phyloP scores from a whole-genome alignment of 2,329 filamentous ascomycete genomes.

The Grosmannia clavigera region DNA sequence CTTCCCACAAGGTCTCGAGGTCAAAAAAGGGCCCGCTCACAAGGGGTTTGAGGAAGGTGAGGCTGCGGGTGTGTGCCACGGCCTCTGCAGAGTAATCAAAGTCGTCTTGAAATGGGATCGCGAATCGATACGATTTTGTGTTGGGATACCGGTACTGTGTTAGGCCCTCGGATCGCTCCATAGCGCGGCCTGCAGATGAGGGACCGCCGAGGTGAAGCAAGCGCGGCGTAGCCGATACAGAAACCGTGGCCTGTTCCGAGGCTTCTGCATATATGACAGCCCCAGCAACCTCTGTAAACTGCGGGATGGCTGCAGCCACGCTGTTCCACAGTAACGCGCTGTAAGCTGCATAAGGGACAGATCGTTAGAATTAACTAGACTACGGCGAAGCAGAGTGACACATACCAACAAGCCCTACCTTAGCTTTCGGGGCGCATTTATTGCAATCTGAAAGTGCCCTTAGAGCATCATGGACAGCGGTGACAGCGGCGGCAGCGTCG shows the following conservation, averaged over 20 bases:
- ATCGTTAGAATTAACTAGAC: background rate
- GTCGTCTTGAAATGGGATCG: conserved; percentile 2
- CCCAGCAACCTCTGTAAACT: conserved; percentile 6
- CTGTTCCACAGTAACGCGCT: conserved; percentile 14
- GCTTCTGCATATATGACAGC: conserved; percentile 11
- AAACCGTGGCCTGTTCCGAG: background rate
- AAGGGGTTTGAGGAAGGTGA: conserved; percentile 51
- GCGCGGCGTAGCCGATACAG: background rate
- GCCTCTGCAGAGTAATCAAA: conserved; percentile 28
- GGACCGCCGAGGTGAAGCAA: conserved; percentile 3
- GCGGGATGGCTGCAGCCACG: background rate
- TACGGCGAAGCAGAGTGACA: background rate
- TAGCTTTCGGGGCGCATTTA: conserved; percentile 18
- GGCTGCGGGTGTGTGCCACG: conserved; percentile 52
- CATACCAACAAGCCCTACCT: conserved; percentile 25
- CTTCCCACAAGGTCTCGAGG: conserved; percentile 67
- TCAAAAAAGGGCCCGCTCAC: conserved; percentile 57
- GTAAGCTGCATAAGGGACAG: conserved; percentile 6
- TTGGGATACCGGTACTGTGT: conserved; percentile 2
- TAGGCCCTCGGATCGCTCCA: background rate
- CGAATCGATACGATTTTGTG: conserved; percentile 1
- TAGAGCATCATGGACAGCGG: conserved; percentile 9
- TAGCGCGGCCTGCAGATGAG: background rate
- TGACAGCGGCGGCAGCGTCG: conserved; percentile 20
- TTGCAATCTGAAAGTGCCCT: conserved; percentile 18